Evolutionary conservation across 176 grass and related monocot species (phyloP), one percentile per base, ranked within the genome.

Genomic region (Pharus latifolius): DNA sequence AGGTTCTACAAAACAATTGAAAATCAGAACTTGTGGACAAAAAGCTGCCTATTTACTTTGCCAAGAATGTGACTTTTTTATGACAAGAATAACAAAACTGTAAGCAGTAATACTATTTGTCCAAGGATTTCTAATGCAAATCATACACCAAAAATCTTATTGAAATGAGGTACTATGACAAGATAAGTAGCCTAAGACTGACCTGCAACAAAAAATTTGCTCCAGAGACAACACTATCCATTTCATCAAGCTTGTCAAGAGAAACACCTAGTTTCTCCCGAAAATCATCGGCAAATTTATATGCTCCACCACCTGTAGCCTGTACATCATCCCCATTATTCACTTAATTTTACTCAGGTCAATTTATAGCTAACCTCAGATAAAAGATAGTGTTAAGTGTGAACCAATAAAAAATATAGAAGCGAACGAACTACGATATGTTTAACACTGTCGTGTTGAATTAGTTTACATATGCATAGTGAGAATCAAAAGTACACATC

Each of bases 201-300:
- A 91, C 95, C 90, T 98, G 82, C 35, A 98, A 80, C 74, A 98
- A 81, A 80, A 98, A 84, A 68, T 98, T 98, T 65, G 87, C 95
- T 67, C 90, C 90, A 57, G 84, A 77, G 66, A 93, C 95, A 69
- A 91, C 95, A 40, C 90, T 85, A 55, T 91, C 81, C 78, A 98
- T 98, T 80, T 98, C 95, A 83, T 98, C 95, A 78, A 93, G 69
- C 83, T 93, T 98, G 59, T 98, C 87, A 72, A 98, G 87, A 86
- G 43, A 80, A 88, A 93, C 84, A 72, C 90, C 90, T 49, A 98
- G 65, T 75, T 88, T 91, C 50, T 93, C 87, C 29, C 67, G 78
- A 68, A 98, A 98, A 65, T 74, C 56, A 17, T 88, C 67, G 41
- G 84, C 30, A 85, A 88, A 98, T 78, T 91, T 93, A 75, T 80